Percentiles rank a stretch among this genome's conserved stretches.
phyloP scores from a whole-genome alignment of 805 yeast genomes.

The Blastobotrys americana region DNA sequence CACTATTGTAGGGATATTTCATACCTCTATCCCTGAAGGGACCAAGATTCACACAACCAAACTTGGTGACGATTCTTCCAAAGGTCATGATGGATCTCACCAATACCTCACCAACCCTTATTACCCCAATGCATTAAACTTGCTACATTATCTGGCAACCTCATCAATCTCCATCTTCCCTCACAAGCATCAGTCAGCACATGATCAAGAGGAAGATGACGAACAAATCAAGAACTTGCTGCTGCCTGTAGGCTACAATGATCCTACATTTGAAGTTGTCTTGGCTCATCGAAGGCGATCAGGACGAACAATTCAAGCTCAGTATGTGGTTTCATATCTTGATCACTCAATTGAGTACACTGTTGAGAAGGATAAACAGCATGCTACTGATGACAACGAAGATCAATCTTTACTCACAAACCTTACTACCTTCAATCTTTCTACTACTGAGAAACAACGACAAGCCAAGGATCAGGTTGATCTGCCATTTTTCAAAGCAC shows the following conservation, averaged over 20 bases:
- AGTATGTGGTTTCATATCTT: conserved; percentile 45
- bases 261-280: conserved; percentile 38
- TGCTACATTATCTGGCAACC: conserved; percentile 67
- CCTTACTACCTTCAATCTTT: conserved; percentile 81
- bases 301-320: conserved; percentile 63
- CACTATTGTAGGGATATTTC: conserved; percentile 43
- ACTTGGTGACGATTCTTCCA: conserved; percentile 4
- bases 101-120: conserved; percentile 25
- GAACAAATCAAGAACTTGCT: conserved; percentile 34
- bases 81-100: conserved; percentile 1
- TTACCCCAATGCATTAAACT: conserved; percentile 46
- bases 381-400: conserved; percentile 25
- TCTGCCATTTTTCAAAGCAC: conserved; percentile 88
- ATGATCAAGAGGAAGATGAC: conserved; percentile 46
- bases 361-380: conserved; percentile 23
- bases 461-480: conserved; percentile 78
- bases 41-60: conserved; percentile 9
- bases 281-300: conserved; percentile 73
- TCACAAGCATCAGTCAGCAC: conserved; percentile 26
- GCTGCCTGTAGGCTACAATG: conserved; percentile 48
- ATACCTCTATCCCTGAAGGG: conserved; percentile 22
- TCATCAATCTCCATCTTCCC: conserved; percentile 55
- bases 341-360: conserved; percentile 38
- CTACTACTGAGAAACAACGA: conserved; percentile 67
- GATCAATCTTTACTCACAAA: conserved; percentile 56